A percentile compares a stretch with the other conserved stretches of the same genome.
Evolutionary conservation across 73 alveolate species (phyloP).

Genomic region (Durusdinium trenchii): DNA sequence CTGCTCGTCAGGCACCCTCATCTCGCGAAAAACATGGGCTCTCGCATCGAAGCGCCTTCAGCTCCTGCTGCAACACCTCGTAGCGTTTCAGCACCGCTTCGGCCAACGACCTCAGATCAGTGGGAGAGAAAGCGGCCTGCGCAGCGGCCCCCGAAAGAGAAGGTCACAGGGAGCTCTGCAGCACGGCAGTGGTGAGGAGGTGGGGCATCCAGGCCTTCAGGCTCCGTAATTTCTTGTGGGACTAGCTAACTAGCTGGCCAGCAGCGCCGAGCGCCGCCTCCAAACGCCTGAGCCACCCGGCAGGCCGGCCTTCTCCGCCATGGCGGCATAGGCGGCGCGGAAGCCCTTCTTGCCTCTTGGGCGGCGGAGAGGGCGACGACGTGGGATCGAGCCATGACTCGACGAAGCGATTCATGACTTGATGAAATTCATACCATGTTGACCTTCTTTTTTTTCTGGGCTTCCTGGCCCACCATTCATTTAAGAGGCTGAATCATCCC

Average conservation of each 20-base stretch:
- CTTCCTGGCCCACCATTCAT: too few relatives aligned
- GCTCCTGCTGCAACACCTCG: conserved; percentile 44
- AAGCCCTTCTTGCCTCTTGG: conserved; percentile 75
- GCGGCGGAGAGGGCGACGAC: too few relatives aligned
- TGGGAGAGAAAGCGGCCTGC: neutral
- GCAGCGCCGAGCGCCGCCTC: neutral
- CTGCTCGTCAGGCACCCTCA: neutral
- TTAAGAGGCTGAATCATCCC: too few relatives aligned
- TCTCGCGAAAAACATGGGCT: neutral
- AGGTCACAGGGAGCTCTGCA: too few relatives aligned
- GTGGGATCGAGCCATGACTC: too few relatives aligned
- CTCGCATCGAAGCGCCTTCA: conserved; percentile 40
- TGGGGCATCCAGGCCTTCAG: too few relatives aligned
- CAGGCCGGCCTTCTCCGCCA: conserved; percentile 82
- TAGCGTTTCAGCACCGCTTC: conserved; percentile 84
- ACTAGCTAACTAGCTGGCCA: neutral
- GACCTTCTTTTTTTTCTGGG: too few relatives aligned
- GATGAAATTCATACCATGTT: too few relatives aligned
- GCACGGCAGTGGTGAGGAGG: too few relatives aligned
- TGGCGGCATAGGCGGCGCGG: conserved; percentile 56
- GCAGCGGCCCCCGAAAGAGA: neutral
- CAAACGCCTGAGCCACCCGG: neutral
- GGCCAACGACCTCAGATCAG: conserved; percentile 45
- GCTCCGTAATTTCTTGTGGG: too few relatives aligned
- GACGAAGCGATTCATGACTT: too few relatives aligned